phyloP scores from a whole-genome alignment of 805 yeast species.

The Pichia paraexigua region DNA sequence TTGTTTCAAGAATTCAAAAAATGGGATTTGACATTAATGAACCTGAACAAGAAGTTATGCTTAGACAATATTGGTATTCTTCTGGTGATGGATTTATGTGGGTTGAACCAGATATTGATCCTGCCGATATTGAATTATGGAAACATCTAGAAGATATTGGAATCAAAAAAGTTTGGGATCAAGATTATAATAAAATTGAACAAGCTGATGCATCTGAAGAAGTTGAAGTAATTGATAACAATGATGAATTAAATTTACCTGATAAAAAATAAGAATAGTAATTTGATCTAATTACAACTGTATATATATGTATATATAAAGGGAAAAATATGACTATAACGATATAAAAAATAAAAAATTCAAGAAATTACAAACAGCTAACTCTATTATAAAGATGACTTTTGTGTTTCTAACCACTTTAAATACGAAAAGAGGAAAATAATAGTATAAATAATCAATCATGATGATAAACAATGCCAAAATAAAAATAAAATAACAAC shows the following conservation, averaged over 20 bases:
- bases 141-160: constrained; percentile 25
- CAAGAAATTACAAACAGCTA: neutral
- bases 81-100: constrained; percentile 84
- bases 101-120: constrained; percentile 88
- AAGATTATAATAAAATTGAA: constrained; percentile 16
- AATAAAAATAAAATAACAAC: neutral
- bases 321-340: neutral
- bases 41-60: constrained; percentile 55
- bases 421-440: neutral
- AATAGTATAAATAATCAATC: neutral
- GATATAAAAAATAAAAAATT: neutral
- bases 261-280: neutral
- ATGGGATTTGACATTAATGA: constrained; percentile 36
- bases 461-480: neutral
- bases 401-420: neutral
- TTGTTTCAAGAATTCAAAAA: constrained; percentile 27
- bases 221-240: constrained; percentile 13
- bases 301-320: neutral
- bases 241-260: constrained; percentile 14
- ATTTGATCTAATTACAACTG: neutral
- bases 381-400: neutral
- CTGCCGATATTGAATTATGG: constrained; percentile 51
- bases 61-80: constrained; percentile 81
- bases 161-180: constrained; percentile 26
- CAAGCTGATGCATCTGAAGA: constrained; percentile 11